phyloP scores from a whole-genome alignment of 1,139 yeast species.

The Suhomyces panamericanus region DNA sequence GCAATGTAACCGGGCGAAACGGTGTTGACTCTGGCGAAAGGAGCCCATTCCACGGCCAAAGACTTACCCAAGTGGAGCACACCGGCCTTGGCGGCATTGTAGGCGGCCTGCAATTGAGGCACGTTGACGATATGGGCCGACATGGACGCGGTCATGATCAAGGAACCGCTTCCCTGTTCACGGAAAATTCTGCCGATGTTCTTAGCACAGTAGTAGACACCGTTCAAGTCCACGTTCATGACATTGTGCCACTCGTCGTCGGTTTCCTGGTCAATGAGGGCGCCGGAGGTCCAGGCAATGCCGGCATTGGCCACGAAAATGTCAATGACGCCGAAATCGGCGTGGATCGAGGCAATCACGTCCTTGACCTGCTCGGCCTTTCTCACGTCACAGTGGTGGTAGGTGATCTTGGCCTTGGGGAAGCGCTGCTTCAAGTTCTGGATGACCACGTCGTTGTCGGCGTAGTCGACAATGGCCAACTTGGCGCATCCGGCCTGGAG shows the following conservation, averaged over 20 bases:
- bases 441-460: slow-evolving; percentile 33
- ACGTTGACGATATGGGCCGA: slow-evolving; percentile 66
- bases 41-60: slow-evolving; percentile 35
- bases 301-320: slow-evolving; percentile 58
- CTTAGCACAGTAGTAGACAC: slow-evolving; percentile 48
- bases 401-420: slow-evolving; percentile 36
- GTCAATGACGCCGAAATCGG: slow-evolving; percentile 45
- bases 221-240: slow-evolving; percentile 45
- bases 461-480: slow-evolving; percentile 47
- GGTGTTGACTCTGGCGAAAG: slow-evolving; percentile 35
- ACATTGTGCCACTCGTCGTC: slow-evolving; percentile 50
- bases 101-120: slow-evolving; percentile 63
- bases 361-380: slow-evolving; percentile 37
- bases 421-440: slow-evolving; percentile 29
- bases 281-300: slow-evolving; percentile 45
- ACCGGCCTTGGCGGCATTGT: slow-evolving; percentile 50
- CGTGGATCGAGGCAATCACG: slow-evolving; percentile 33
- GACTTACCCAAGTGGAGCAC: slow-evolving; percentile 34
- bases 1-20: slow-evolving; percentile 36
- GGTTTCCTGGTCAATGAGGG: slow-evolving; percentile 37
- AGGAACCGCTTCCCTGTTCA: slow-evolving; percentile 47
- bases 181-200: slow-evolving; percentile 41
- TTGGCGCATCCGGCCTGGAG: slow-evolving; percentile 46
- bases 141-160: slow-evolving; percentile 64
- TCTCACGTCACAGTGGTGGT: slow-evolving; percentile 44